phyloP scores from a whole-genome alignment of 176 grass and related monocot species.

The Cymbopogon citratus region DNA sequence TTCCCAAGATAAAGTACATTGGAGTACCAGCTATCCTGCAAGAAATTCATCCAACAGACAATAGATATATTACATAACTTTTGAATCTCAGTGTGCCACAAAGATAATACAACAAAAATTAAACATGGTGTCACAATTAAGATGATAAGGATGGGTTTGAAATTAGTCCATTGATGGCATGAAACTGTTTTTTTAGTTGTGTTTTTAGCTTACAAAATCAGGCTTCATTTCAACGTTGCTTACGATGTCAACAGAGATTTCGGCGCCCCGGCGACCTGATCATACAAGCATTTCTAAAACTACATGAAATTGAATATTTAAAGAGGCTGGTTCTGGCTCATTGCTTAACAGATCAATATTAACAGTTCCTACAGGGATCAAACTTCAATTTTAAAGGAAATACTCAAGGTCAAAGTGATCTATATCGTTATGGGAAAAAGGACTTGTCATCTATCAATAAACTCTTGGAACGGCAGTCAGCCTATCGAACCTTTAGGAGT shows the following conservation, averaged over 20 bases:
- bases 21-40: constrained; percentile 83
- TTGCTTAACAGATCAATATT: constrained; percentile 7
- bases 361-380: constrained; percentile 7
- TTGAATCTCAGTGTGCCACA: neutral
- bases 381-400: constrained; percentile 1
- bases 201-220: neutral
- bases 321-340: neutral
- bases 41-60: constrained; percentile 13
- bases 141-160: neutral
- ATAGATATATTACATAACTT: neutral
- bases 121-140: neutral
- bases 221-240: neutral
- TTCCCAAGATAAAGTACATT: constrained; percentile 77
- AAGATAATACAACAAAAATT: neutral
- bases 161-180: neutral
- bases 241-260: neutral
- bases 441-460: neutral
- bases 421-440: neutral
- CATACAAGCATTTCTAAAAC: neutral
- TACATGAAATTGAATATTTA: constrained; percentile 8
- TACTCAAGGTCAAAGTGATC: constrained; percentile 4
- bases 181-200: neutral
- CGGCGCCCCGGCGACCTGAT: neutral
- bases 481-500: neutral
- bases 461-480: neutral